These are phyloP conservation scores for Ceratocystis diversiconidia DNA, from an alignment of 2,329 filamentous ascomycete genomes.

Conservation along the genomic window DNA sequence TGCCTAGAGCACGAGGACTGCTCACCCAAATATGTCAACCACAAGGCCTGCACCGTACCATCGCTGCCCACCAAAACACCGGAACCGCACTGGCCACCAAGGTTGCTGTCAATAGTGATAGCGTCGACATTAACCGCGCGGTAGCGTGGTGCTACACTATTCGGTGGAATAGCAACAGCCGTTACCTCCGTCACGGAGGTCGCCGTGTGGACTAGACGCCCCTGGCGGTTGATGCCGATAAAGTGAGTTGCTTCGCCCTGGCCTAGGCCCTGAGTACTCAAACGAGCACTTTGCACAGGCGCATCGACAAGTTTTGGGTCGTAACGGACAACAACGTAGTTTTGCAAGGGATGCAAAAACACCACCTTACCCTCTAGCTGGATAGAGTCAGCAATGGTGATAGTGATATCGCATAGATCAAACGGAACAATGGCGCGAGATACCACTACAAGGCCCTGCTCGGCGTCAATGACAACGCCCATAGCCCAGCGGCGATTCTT, in stretches of 20 bases:
- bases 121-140: constrained; percentile 91
- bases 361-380: constrained; percentile 88
- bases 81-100: constrained; percentile 83
- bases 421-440: constrained; percentile 91
- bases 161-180: constrained; percentile 89
- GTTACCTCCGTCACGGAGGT: constrained; percentile 96
- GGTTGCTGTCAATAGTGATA: constrained; percentile 86
- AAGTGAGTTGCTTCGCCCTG: constrained; percentile 93
- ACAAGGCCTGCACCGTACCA: constrained; percentile 84
- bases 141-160: constrained; percentile 80
- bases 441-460: constrained; percentile 86
- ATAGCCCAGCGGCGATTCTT: constrained; percentile 89
- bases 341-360: constrained; percentile 91
- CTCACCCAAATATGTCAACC: constrained; percentile 94
- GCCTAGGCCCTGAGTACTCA: constrained; percentile 69
- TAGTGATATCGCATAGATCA: constrained; percentile 87
- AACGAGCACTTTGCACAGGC: constrained; percentile 74
- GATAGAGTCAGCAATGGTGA: constrained; percentile 93
- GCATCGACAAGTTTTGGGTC: constrained; percentile 87
- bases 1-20: constrained; percentile 63
- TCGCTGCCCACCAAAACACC: constrained; percentile 83
- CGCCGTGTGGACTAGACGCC: constrained; percentile 81
- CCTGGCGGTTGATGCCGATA: constrained; percentile 94
- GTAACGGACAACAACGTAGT: constrained; percentile 91
- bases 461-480: constrained; percentile 92